phyloP scores from a whole-genome alignment of 1,139 yeast species.

The Candida tetrigidarum region DNA sequence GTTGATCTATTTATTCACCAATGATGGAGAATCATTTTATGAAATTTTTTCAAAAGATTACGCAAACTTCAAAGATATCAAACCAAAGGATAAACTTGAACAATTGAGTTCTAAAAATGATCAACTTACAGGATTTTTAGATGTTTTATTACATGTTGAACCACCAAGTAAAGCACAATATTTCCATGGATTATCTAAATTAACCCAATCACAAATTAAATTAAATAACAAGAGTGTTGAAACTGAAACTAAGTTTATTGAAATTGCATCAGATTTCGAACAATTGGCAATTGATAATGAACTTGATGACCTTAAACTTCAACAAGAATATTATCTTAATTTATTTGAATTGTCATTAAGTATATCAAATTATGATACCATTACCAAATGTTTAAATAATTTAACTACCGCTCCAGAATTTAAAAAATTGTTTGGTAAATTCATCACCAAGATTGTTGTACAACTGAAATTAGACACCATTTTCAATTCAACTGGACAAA shows the following conservation, averaged over 20 bases:
- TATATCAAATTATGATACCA: conserved; percentile 28
- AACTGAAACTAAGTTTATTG: conserved; percentile 24
- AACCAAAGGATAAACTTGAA: conserved; percentile 3
- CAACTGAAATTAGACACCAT: conserved; percentile 25
- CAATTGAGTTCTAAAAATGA: conserved; percentile 20
- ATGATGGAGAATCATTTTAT: conserved; percentile 28
- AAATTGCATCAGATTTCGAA: conserved; percentile 37
- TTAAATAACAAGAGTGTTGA: conserved; percentile 6
- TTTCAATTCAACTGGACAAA: conserved; percentile 26
- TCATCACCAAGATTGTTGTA: conserved; percentile 30
- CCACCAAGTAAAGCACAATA: conserved; percentile 27
- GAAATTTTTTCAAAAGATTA: conserved; percentile 25
- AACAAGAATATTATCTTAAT: conserved; percentile 28
- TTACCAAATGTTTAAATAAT: conserved; percentile 30
- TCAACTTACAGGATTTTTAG: conserved; percentile 24
- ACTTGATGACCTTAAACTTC: conserved; percentile 10
- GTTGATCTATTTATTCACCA: conserved; percentile 35
- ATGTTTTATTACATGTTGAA: conserved; percentile 24
- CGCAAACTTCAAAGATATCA: conserved; percentile 20
- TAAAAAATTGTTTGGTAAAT: conserved; percentile 21
- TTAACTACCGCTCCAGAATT: conserved; percentile 21
- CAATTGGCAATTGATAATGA: conserved; percentile 30
- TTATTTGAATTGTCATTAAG: conserved; percentile 36
- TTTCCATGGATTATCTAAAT: conserved; percentile 38
- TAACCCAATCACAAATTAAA: conserved; percentile 27